Percentiles rank a stretch among this genome's conserved stretches.
Conservation (phyloP, 1,284 basidiomycete genomes). For the Leccinum colubrinum region DNA sequence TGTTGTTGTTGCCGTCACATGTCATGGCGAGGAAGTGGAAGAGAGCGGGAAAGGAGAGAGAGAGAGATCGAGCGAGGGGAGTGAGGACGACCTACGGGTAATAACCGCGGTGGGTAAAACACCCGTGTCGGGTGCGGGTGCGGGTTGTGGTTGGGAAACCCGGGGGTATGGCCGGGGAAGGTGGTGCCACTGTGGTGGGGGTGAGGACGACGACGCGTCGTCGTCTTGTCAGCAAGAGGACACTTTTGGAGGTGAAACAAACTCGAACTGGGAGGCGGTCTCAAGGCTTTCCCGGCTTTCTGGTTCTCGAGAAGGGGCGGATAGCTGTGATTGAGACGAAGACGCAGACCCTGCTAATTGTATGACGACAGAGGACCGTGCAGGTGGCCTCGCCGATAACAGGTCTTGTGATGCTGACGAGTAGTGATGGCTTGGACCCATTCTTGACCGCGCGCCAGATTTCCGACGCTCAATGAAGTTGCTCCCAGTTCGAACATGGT, state of each 20-base stretch:
- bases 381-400: slow-evolving; percentile 13
- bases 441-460: slow-evolving; percentile 27
- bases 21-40: no score
- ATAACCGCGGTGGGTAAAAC: no score
- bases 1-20: no score
- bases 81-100: no score
- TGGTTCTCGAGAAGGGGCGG: slow-evolving; percentile 30
- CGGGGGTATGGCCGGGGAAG: no score
- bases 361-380: slow-evolving; percentile 11
- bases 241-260: slow-evolving; percentile 21
- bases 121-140: no score
- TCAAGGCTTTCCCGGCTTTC: slow-evolving; percentile 31
- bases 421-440: slow-evolving; percentile 16
- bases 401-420: slow-evolving; percentile 32
- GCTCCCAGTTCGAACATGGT: slow-evolving; percentile 35
- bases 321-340: slow-evolving; percentile 31
- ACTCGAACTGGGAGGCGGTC: slow-evolving; percentile 25
- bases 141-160: no score
- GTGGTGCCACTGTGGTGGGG: no score
- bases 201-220: no score
- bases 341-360: slow-evolving; percentile 27
- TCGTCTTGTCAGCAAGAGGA: no score
- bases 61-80: no score
- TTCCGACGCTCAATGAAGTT: slow-evolving; percentile 28
- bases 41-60: no score